phyloP scores from a whole-genome alignment of 179 eudicot species.

The Nepenthes alata region DNA sequence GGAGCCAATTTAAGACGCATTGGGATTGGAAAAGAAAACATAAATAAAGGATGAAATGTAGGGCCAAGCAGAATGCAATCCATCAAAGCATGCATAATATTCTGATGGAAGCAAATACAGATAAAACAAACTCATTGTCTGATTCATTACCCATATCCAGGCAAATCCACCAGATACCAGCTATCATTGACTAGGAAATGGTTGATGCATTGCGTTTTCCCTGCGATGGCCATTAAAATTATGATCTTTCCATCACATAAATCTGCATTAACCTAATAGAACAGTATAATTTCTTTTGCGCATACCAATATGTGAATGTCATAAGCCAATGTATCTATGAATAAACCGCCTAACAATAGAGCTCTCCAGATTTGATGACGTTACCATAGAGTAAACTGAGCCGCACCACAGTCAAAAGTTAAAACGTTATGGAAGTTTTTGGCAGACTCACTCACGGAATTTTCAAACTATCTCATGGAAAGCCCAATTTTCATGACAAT shows the following conservation, averaged over 20 bases:
- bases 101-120: background rate
- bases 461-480: no score
- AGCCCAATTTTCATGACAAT: no score
- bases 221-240: slow-evolving; percentile 25
- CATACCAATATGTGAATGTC: no score
- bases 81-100: background rate
- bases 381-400: background rate
- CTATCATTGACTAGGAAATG: slow-evolving; percentile 84
- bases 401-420: background rate
- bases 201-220: slow-evolving; percentile 96
- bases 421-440: background rate
- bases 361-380: no score
- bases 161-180: slow-evolving; percentile 95
- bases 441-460: no score
- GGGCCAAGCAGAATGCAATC: background rate
- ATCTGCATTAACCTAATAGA: no score
- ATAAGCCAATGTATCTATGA: no score
- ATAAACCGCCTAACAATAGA: no score
- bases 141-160: slow-evolving; percentile 80
- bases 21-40: background rate
- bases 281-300: no score
- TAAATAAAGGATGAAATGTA: background rate
- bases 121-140: background rate
- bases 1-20: background rate
- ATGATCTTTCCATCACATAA: background rate